A percentile compares a stretch with the other conserved stretches of the same genome.
Evolutionary conservation across 805 yeast species (phyloP).

Genomic region (Starmera dryadoides): DNA sequence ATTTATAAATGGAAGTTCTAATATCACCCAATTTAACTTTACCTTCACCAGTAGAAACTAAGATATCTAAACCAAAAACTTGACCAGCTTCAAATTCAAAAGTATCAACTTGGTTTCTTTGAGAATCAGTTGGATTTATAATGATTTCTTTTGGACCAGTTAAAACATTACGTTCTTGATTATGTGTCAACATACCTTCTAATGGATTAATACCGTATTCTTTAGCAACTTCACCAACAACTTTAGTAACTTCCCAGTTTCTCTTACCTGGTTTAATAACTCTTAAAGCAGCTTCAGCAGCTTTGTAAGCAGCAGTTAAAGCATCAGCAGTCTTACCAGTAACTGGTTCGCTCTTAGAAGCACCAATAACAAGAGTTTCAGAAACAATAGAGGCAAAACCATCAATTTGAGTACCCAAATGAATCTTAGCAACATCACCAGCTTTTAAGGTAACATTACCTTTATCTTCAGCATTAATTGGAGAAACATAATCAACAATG

Average conservation of each 20-base stretch:
- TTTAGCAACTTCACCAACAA: constrained; percentile 55
- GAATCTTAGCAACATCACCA: constrained; percentile 68
- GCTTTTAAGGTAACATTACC: constrained; percentile 47
- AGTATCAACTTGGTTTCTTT: constrained; percentile 55
- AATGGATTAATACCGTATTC: constrained; percentile 54
- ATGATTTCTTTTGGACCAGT: constrained; percentile 74
- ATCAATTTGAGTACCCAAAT: constrained; percentile 71
- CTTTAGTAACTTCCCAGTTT: constrained; percentile 69
- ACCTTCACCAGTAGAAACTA: constrained; percentile 59
- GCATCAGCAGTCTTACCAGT: constrained; percentile 61
- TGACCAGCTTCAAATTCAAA: constrained; percentile 65
- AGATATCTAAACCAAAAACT: constrained; percentile 70
- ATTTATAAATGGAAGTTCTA: constrained; percentile 65
- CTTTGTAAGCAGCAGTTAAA: constrained; percentile 64
- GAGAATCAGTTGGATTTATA: constrained; percentile 64
- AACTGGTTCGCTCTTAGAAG: constrained; percentile 27
- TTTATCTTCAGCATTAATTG: constrained; percentile 48
- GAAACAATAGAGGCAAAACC: constrained; percentile 67
- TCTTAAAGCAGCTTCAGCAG: constrained; percentile 75
- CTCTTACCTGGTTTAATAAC: constrained; percentile 57
- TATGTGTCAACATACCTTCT: constrained; percentile 73
- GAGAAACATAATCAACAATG: constrained; percentile 65
- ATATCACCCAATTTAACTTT: constrained; percentile 53
- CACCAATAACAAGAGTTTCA: constrained; percentile 63
- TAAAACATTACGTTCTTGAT: constrained; percentile 57